Evolutionary conservation across 2,329 filamentous ascomycete species (phyloP).

Genomic region (Beauveria rudraprayagi): DNA sequence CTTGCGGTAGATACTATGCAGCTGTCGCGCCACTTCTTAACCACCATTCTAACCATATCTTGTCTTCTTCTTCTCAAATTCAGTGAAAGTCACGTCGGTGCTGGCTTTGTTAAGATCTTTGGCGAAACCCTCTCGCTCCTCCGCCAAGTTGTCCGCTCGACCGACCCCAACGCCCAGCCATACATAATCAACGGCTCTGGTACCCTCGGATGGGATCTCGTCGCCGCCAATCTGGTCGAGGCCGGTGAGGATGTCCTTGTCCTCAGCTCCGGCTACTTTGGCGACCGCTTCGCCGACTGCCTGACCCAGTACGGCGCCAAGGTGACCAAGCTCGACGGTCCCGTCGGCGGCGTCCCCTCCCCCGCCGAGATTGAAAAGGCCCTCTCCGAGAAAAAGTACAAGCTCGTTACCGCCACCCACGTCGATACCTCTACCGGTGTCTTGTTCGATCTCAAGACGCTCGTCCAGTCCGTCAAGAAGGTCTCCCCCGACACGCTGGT

Average conservation of each 20-base stretch:
- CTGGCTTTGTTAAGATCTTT: constrained; percentile 82
- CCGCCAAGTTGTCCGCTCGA: constrained; percentile 90
- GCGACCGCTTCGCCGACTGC: constrained; percentile 88
- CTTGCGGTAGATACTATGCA: not conserved
- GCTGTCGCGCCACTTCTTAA: not conserved
- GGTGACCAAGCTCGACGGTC: constrained; percentile 80
- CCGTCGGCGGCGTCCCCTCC: constrained; percentile 81
- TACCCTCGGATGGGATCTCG: constrained; percentile 93
- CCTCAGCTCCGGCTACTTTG: constrained; percentile 94
- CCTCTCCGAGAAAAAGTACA: constrained; percentile 84
- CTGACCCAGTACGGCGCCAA: constrained; percentile 85
- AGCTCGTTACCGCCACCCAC: constrained; percentile 89
- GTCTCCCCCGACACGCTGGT: constrained; percentile 88
- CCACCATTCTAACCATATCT: not conserved
- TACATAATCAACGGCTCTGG: constrained; percentile 92
- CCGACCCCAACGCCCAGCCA: constrained; percentile 72
- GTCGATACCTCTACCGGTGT: constrained; percentile 97
- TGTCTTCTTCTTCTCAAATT: not conserved
- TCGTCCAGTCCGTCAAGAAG: constrained; percentile 73
- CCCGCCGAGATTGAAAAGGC: constrained; percentile 82
- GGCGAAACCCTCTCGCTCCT: constrained; percentile 82
- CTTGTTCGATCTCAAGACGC: constrained; percentile 76
- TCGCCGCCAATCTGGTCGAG: constrained; percentile 88
- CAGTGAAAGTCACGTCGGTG: constrained; percentile 89
- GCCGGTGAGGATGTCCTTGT: constrained; percentile 85